Percentiles rank a stretch among this genome's conserved stretches.
phyloP scores from a whole-genome alignment of 2,329 filamentous ascomycete genomes.

The Fusarium scirpi region DNA sequence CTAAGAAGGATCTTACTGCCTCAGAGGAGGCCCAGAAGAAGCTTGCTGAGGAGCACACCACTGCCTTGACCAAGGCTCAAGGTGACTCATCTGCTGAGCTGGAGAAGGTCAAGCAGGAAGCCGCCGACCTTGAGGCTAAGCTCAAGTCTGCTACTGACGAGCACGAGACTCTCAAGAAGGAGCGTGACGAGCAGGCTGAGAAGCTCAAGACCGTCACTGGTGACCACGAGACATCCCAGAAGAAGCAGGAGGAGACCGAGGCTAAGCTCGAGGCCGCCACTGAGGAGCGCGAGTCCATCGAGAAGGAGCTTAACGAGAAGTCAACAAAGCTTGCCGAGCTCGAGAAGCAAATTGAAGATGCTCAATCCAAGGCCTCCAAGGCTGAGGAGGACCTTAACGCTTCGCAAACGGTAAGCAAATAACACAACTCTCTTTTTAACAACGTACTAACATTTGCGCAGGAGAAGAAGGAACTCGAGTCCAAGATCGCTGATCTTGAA shows the following conservation, averaged over 20 bases:
- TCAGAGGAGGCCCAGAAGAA: conserved; percentile 46
- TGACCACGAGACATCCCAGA: conserved; percentile 31
- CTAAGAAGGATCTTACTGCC: conserved; percentile 49
- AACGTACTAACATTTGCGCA: conserved; percentile 28
- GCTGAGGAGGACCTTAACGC: conserved; percentile 53
- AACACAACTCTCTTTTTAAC: background rate
- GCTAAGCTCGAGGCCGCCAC: conserved; percentile 45
- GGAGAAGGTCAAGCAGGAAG: conserved; percentile 32
- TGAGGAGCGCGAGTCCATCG: conserved; percentile 47
- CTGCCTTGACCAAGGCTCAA: conserved; percentile 42
- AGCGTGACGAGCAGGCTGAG: conserved; percentile 33
- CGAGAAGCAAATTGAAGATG: conserved; percentile 50
- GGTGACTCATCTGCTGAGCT: conserved; percentile 42
- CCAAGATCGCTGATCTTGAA: conserved; percentile 32
- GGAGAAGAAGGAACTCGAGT: conserved; percentile 44
- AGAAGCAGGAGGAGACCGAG: conserved; percentile 40
- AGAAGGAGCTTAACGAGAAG: conserved; percentile 50
- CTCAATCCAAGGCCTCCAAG: conserved; percentile 54
- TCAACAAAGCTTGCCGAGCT: conserved; percentile 48
- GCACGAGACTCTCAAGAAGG: conserved; percentile 40
- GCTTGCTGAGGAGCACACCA: conserved; percentile 39
- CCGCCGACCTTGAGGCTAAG: conserved; percentile 44
- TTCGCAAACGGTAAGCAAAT: conserved; percentile 48
- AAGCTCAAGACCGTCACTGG: conserved; percentile 39
- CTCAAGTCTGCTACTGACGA: conserved; percentile 43